Conservation (phyloP, 257 asterid species). For the Rhazya stricta region DNA sequence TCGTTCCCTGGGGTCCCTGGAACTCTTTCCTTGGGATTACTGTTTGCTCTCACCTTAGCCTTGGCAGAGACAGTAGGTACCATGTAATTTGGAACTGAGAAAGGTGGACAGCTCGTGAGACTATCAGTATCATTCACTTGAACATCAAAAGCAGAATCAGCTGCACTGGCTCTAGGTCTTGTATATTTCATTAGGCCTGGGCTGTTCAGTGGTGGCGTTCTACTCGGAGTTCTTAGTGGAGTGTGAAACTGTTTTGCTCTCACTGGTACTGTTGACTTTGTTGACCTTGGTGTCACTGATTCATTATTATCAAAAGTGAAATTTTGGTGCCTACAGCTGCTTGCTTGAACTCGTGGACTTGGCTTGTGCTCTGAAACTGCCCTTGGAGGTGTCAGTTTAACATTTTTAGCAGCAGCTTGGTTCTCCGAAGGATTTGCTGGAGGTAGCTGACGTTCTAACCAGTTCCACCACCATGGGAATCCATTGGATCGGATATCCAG, state of each 20-base stretch:
- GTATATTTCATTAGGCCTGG: constrained; percentile 29
- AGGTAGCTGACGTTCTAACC: constrained; percentile 78
- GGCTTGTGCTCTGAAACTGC: constrained; percentile 52
- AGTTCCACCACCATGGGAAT: constrained; percentile 97
- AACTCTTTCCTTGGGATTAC: constrained; percentile 79
- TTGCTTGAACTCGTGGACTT: constrained; percentile 41
- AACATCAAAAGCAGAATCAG: constrained; percentile 35
- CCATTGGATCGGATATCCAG: constrained; percentile 51
- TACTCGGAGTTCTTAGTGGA: constrained; percentile 49
- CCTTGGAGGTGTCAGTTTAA: constrained; percentile 50
- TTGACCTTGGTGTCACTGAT: constrained; percentile 62
- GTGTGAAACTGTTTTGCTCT: constrained; percentile 55
- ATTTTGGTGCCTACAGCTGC: constrained; percentile 26
- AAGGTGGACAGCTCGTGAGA: constrained; percentile 87
- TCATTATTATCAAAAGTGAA: constrained; percentile 41
- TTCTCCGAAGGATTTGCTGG: constrained; percentile 32
- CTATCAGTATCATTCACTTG: constrained; percentile 79
- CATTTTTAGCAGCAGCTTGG: constrained; percentile 33
- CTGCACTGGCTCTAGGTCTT: constrained; percentile 41
- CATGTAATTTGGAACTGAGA: constrained; percentile 83
- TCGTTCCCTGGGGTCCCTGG: constrained; percentile 61
- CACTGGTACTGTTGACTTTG: constrained; percentile 58
- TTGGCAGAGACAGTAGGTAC: constrained; percentile 78
- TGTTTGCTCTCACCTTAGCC: constrained; percentile 62
- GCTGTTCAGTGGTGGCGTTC: constrained; percentile 46